Evolutionary conservation across 768 basidiomycete genomes (phyloP).

Genomic region (Phaeotremella fagi): DNA sequence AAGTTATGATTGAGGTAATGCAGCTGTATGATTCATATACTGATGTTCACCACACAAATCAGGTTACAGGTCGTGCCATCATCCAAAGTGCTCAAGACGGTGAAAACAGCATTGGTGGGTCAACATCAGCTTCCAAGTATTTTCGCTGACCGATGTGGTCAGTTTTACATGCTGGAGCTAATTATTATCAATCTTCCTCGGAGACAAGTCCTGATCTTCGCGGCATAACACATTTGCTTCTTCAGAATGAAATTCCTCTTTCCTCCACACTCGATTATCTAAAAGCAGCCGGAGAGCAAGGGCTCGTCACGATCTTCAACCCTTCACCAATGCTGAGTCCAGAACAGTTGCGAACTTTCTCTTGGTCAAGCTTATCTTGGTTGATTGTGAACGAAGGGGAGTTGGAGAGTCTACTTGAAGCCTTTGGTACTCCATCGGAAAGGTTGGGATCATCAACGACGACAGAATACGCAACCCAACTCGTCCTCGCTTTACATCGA

Average conservation of each 20-base stretch:
- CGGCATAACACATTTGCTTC: slow-evolving; percentile 47
- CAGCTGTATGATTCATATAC: background rate
- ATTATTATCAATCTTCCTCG: slow-evolving; percentile 25
- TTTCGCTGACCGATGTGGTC: background rate
- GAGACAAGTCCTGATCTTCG: slow-evolving; percentile 38
- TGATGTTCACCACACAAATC: background rate
- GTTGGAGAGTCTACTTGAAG: slow-evolving; percentile 25
- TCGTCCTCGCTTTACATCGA: slow-evolving; percentile 8
- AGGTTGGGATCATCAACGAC: background rate
- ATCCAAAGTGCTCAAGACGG: slow-evolving; percentile 50
- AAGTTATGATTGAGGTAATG: slow-evolving; percentile 1
- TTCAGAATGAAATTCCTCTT: slow-evolving; percentile 53
- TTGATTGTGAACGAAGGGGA: slow-evolving; percentile 52
- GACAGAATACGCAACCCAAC: background rate
- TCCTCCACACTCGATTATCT: slow-evolving; percentile 41
- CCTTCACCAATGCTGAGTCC: slow-evolving; percentile 50
- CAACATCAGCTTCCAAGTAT: background rate
- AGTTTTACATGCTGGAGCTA: slow-evolving; percentile 48
- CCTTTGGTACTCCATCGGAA: slow-evolving; percentile 4
- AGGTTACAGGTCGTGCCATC: slow-evolving; percentile 51
- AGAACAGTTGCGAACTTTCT: slow-evolving; percentile 41
- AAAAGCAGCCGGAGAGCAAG: slow-evolving; percentile 7
- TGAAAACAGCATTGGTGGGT: slow-evolving; percentile 52
- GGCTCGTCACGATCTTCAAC: slow-evolving; percentile 49
- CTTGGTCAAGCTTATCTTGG: slow-evolving; percentile 48